phyloP scores from a whole-genome alignment of 2,329 filamentous ascomycete species.

The Spiromastix sp. region DNA sequence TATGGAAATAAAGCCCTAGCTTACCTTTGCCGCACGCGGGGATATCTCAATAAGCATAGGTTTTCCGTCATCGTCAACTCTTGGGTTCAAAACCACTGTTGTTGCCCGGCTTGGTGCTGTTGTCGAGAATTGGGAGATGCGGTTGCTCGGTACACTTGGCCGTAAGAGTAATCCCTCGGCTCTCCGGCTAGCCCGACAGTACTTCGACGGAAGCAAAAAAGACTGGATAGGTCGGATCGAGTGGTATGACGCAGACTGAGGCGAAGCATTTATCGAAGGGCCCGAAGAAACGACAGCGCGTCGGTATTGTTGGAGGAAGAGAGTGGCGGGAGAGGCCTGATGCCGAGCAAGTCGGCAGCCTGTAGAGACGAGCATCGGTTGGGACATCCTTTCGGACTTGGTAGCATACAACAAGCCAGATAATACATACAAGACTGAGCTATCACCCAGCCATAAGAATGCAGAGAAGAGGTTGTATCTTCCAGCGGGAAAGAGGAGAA shows the following conservation, averaged over 20 bases:
- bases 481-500: no score
- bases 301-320: slow-evolving; percentile 8
- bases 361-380: slow-evolving; percentile 17
- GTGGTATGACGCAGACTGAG: slow-evolving; percentile 13
- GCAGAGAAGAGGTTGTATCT: no score
- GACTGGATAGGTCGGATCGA: slow-evolving; percentile 5
- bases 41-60: slow-evolving; percentile 77
- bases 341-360: slow-evolving; percentile 17
- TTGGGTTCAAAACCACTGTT: slow-evolving; percentile 53
- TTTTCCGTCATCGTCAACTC: slow-evolving; percentile 72
- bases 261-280: slow-evolving; percentile 21
- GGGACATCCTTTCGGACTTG: slow-evolving; percentile 20
- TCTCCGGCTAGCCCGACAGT: no score
- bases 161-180: slow-evolving; percentile 7
- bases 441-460: no score
- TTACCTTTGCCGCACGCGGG: slow-evolving; percentile 66
- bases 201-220: slow-evolving; percentile 12
- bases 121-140: slow-evolving; percentile 23
- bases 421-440: no score
- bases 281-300: slow-evolving; percentile 17
- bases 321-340: slow-evolving; percentile 5
- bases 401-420: no score
- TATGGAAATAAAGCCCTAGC: no score
- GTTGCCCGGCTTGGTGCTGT: slow-evolving; percentile 25
- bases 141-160: slow-evolving; percentile 3